phyloP scores from a whole-genome alignment of 1,284 basidiomycete genomes.

The Abortiporus biennis region DNA sequence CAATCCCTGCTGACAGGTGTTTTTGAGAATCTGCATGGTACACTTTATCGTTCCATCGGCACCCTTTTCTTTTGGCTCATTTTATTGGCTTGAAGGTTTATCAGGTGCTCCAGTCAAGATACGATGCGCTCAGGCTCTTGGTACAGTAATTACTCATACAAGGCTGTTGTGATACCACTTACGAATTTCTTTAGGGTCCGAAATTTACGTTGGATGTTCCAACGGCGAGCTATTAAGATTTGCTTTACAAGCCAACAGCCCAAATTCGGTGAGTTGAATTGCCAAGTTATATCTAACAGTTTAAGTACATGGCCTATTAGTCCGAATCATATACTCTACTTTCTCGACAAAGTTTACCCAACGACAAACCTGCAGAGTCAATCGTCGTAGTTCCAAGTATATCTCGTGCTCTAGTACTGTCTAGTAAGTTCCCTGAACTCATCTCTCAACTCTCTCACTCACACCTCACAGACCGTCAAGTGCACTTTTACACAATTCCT shows the following conservation, averaged over 20 bases:
- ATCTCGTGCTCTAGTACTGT: constrained; percentile 62
- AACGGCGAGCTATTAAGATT: constrained; percentile 70
- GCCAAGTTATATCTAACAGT: not conserved
- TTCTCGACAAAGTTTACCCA: constrained; percentile 60
- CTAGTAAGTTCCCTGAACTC: constrained; percentile 39
- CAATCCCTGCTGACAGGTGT: constrained; percentile 44
- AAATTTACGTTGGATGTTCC: constrained; percentile 70
- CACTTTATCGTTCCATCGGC: constrained; percentile 2
- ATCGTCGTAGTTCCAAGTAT: constrained; percentile 76
- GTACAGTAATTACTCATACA: constrained; percentile 15
- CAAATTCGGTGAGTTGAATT: constrained; percentile 38
- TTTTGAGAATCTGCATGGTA: constrained; percentile 22
- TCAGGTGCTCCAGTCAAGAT: constrained; percentile 19
- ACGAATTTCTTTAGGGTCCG: constrained; percentile 41
- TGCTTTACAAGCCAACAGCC: constrained; percentile 50
- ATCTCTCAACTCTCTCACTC: not conserved
- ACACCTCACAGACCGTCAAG: constrained; percentile 53
- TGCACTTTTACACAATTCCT: constrained; percentile 78
- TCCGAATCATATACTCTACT: constrained; percentile 59
- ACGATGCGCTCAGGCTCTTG: constrained; percentile 30
- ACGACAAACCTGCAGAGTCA: constrained; percentile 64
- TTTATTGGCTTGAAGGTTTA: constrained; percentile 11
- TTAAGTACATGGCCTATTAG: constrained; percentile 26
- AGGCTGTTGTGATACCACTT: constrained; percentile 2
- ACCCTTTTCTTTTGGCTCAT: not conserved